These are phyloP conservation scores for Mycocentrospora acerina DNA, from an alignment of 2,329 filamentous ascomycete genomes.

Conservation along the genomic window DNA sequence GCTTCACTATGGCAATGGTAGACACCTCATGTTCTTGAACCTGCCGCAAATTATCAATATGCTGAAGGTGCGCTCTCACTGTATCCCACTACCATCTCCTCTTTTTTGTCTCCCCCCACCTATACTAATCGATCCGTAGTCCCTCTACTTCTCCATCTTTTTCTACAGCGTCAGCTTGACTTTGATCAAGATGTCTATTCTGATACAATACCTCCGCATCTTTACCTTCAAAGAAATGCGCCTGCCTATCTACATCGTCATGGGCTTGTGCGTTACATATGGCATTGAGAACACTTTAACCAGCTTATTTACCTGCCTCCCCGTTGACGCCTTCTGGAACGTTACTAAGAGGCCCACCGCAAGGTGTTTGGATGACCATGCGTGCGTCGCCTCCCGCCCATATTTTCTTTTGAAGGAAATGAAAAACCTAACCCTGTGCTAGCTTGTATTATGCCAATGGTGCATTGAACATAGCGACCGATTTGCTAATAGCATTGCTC, in stretches of 20 bases:
- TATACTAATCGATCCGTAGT: too few relatives aligned
- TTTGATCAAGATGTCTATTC: slow-evolving; percentile 30
- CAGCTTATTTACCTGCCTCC: slow-evolving; percentile 22
- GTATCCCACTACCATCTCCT: slow-evolving; percentile 6
- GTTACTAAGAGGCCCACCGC: slow-evolving; percentile 1
- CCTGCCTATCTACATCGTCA: slow-evolving; percentile 22
- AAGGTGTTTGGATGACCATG: slow-evolving; percentile 6
- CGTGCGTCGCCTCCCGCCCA: too few relatives aligned
- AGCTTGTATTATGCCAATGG: slow-evolving; percentile 27
- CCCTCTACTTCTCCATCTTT: slow-evolving; percentile 29
- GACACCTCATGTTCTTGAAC: slow-evolving; percentile 25
- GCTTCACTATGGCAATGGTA: slow-evolving; percentile 22
- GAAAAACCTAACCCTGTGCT: background rate
- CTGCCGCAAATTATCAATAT: slow-evolving; percentile 7
- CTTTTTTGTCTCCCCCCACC: slow-evolving; percentile 2
- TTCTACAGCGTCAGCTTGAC: slow-evolving; percentile 24
- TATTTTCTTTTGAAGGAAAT: background rate
- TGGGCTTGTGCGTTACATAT: slow-evolving; percentile 21
- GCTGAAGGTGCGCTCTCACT: too few relatives aligned
- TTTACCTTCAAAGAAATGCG: slow-evolving; percentile 25
- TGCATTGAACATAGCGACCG: slow-evolving; percentile 25
- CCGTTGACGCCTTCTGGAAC: slow-evolving; percentile 24
- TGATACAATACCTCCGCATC: slow-evolving; percentile 31
- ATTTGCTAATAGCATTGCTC: slow-evolving; percentile 26
- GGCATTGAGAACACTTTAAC: slow-evolving; percentile 14